Base-by-base conservation (phyloP, 2,329 filamentous ascomycete genomes). In the Colletotrichum zoysiae region DNA sequence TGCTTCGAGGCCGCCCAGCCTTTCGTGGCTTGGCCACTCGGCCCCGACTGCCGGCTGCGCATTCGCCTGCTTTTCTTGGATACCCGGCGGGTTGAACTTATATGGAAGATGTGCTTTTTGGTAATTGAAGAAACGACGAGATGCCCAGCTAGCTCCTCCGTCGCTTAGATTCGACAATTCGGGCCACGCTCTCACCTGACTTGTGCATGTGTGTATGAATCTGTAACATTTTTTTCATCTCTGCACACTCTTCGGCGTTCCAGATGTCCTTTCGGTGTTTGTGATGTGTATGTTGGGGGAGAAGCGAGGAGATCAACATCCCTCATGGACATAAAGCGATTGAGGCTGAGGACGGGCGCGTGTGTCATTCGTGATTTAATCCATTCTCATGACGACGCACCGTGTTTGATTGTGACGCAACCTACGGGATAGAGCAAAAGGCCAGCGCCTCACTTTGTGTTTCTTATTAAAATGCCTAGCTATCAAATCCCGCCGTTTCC, bases 101-200 rank as follows among this genome's bases (percentile, higher is more conserved):
- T 57, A 40, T 58, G 53, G 46, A 55, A 53, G 44, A 53, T 53
- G 62, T 63, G n/a, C 58, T 68, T 57, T 71, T 58, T 40, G 14
- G 65, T 63, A 61, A 57, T 48, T 44, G 33, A 61, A 30, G 48
- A 30, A 30, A 61, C 56, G 50, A 67, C 42, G 42, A 68, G 44
- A 62, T 30, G 57, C 57, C 57, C 50, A 68, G 18, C 51, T 51
- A 58, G 68, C 44, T 48, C n/a, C n/a, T 48, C 46, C 35, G 64
- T 58, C 57, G 12, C 48, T 35, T 26, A n/a, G 48, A 7, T 44
- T 35, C 48, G 3, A 53, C 46, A 42, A 61, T 14, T 40, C 20
- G n/a, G 30, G 18, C 14, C 26, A 20, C 11, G 12, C 1, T 14
- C 18, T n/a, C 26, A 23, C 18, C 26, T 3, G 16, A 26, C 46